Evolutionary conservation across 176 grass and related monocot genomes (phyloP).

Genomic region (Rhynchospora pubera): DNA sequence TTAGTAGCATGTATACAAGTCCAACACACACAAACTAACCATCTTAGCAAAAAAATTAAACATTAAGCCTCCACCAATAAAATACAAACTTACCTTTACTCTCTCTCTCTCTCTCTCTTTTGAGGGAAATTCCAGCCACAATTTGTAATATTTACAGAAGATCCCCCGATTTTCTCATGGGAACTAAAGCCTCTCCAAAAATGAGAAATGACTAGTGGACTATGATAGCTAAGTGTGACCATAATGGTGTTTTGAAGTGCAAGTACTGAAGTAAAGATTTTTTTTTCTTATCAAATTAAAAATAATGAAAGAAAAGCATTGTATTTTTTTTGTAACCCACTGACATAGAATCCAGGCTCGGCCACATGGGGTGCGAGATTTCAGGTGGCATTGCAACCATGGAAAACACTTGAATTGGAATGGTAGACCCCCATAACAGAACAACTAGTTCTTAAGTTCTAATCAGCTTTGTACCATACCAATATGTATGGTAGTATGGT

Average conservation of each 20-base stretch:
- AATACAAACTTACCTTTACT: not conserved
- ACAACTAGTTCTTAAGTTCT: not conserved
- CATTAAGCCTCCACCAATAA: not conserved
- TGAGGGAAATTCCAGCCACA: not conserved
- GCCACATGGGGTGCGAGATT: not conserved
- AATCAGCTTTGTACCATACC: not conserved
- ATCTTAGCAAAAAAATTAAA: constrained; percentile 3
- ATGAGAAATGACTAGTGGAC: not conserved
- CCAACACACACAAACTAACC: not conserved
- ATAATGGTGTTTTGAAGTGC: not conserved
- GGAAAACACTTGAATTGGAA: not conserved
- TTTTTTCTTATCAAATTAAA: not conserved
- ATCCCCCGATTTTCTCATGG: not conserved
- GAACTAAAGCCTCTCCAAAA: not conserved
- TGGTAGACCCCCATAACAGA: not conserved
- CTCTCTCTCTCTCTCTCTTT: not conserved
- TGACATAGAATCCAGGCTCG: not conserved
- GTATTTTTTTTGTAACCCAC: not conserved
- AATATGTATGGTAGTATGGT: no score
- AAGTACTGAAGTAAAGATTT: not conserved
- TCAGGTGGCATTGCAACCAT: not conserved
- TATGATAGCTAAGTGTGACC: not conserved
- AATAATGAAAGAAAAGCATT: not conserved
- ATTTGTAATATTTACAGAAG: not conserved
- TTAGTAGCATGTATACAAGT: not conserved